phyloP scores from a whole-genome alignment of 169 alveolate genomes.

The Pseudocohnilembus persalinus region DNA sequence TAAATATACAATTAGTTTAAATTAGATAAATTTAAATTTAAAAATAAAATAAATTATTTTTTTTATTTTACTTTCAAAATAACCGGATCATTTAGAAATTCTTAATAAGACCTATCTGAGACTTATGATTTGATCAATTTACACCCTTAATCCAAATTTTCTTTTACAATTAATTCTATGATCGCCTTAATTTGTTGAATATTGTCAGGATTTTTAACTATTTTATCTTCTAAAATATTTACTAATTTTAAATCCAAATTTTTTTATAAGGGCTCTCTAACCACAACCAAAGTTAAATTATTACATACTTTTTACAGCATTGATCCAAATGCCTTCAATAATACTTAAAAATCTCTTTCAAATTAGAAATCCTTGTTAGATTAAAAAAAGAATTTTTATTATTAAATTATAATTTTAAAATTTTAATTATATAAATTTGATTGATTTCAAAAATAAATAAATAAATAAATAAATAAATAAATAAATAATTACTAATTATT shows the following conservation, averaged over 20 bases:
- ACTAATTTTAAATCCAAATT: constrained; percentile 90
- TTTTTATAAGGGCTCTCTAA: constrained; percentile 94
- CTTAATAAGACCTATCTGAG: constrained; percentile 91
- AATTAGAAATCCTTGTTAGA: too few species aligned
- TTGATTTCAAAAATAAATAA: too few species aligned
- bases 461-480: too few species aligned
- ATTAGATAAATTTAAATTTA: too few species aligned
- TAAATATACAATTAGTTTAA: not conserved
- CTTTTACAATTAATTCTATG: constrained; percentile 88
- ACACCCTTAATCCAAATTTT: constrained; percentile 95
- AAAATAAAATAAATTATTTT: too few species aligned
- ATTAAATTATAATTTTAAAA: too few species aligned
- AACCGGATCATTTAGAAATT: constrained; percentile 73
- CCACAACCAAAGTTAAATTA: constrained; percentile 94
- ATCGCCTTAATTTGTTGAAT: constrained; percentile 84
- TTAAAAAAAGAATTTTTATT: too few species aligned
- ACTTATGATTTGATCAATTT: constrained; percentile 93
- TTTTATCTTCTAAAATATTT: constrained; percentile 69
- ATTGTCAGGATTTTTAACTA: too few species aligned
- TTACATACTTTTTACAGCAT: constrained; percentile 94
- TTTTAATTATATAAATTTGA: too few species aligned
- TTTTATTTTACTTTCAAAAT: constrained; percentile 40
- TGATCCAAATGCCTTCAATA: constrained; percentile 90
- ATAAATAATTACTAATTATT: too few species aligned
- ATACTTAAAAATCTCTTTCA: constrained; percentile 91